Evolutionary conservation across 2,329 filamentous ascomycete species (phyloP), one percentile per base, ranked within the genome.

Genomic region (Sclerotinia sclerotiorum): DNA sequence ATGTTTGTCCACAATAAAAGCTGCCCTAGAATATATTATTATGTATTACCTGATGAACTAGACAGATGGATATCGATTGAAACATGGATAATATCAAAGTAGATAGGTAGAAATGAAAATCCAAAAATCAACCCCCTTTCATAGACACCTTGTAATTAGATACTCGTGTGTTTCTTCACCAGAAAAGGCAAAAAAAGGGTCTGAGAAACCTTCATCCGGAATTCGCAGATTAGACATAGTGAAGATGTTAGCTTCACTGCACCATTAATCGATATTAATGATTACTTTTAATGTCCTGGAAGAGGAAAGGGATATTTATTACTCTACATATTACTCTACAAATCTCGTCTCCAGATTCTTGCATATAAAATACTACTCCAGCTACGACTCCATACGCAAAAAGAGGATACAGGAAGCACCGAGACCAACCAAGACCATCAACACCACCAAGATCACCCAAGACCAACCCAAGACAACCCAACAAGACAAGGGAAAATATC

Each of bases 111-210:
- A 35, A n/a, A 56, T 56, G 54, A 29, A 35, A 35, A n/a, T 24
- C 7, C 5, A 32, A 35, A 24, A 24, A 10, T n/a, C 42, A 21
- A 21, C 21, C 60, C 46, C 60, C 60, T 51, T 27, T 62, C 58
- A 49, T 62, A 62, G 46, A 62, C 58, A 51, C 21, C 21, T 62
- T 62, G 58, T 49, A 62, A 62, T 51, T 51, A 61, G 58, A 61
- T 32, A 32, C 21, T 32, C 44, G 13, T 35, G 13, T 61, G 29
- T 24, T 35, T 39, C 44, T 62, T 62, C 58, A 49, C 29, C 46
- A 11, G 39, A 39, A 35, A 62, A 24, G 58, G 13, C 6, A 24
- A 51, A 62, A 24, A 49, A 62, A 51, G 46, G 46, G 46, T 51
- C 60, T 35, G 3, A 51, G 29, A 35, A 15, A 48, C 44, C 44